Evolutionary conservation across 768 basidiomycete genomes (phyloP), one percentile per base, ranked within the genome.

Genomic region (Leccinum uliginosum): DNA sequence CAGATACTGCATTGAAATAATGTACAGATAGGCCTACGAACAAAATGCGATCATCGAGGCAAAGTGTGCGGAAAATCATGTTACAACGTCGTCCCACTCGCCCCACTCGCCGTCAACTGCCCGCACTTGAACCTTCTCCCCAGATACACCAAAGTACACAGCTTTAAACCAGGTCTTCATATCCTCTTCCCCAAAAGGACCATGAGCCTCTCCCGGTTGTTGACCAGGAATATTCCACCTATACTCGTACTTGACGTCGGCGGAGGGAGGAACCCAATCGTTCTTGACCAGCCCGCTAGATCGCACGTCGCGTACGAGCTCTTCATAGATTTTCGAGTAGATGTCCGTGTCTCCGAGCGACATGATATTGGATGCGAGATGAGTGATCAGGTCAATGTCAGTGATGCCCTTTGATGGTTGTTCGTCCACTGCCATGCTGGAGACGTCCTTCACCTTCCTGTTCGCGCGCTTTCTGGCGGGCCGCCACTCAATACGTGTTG

Each of bases 311-410:
- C 89, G 85, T 19, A 96, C 83, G 51, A 96, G 79, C 66, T 91
- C 87, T 62, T 93, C 91, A 68, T 91, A 91, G 0, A 89, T 88
- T 69, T 83, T 86, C 40, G 86, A 87, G 73, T 95, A 96, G 54
- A 95, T 82, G 65, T 95, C 92, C 17, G 81, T 78, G 59, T 96
- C 91, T 23, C 91, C 91, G 14, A 93, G 80, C 0, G 87, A 86
- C 85, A 96, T 87, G 61, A 95, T 81, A 35, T 80, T 86, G n/a
- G 91, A 93, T 6, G 93, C 91, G 51, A 93, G 81, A 73, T 91
- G 86, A 0, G 93, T 94, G 60, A 95, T 82, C 19, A 77, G 70
- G 66, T 92, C 89, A 68, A 96, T 91, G 51, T 86, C 83, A 3
- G 77, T 75, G 19, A 76, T 73, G 29, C 63, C 61, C 40, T 71